Base-by-base conservation (phyloP, 306 rosid genomes). In the Sesbania bispinosa region DNA sequence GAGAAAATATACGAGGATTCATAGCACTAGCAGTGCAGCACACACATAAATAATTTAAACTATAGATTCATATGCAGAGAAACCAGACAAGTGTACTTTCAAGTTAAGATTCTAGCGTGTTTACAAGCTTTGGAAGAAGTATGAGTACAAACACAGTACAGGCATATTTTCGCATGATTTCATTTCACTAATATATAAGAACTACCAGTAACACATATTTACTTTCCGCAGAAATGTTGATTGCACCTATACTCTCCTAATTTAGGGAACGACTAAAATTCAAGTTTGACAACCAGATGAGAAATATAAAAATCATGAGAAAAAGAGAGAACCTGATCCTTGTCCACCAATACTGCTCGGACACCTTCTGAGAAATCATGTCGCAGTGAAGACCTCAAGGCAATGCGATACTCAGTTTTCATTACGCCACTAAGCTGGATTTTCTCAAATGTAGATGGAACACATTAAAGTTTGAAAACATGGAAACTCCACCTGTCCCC, bases 291-390 rank as follows among this genome's bases (percentile, higher is more conserved):
- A 3, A 38, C 7, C 32, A 74, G 26, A 62, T 41, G 5, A 73
- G 33, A 46, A 20, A 41, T 55, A 54, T 48, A 48, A 29, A 65
- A 16, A 43, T 35, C 32, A 46, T n/a, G 72, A 70, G 64, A 50
- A 46, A 7, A 55, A 47, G 69, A 33, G 4, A 68, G 15, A 81
- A 95, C 99, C 99, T 95, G 99, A 77, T 95, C 99, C 82, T 91
- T 95, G 76, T 91, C 99, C 71, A 95, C 88, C 86, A 95, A 81
- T 62, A 91, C 90, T 18, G 99, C 99, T 15, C 99, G 86, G 29
- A 95, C 99, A 54, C 99, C 99, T 86, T 95, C 99, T 14, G 84
- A 87, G 62, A 95, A 95, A 85, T 95, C 99, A 55, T 74, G 65
- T 8, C 96, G 79, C 55, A 95, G 72, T 38, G 99, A 84, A 62